Evolutionary conservation across 495 filamentous ascomycete species (phyloP), one percentile per base, ranked within the genome.

Genomic region (Aspergillus affinis): DNA sequence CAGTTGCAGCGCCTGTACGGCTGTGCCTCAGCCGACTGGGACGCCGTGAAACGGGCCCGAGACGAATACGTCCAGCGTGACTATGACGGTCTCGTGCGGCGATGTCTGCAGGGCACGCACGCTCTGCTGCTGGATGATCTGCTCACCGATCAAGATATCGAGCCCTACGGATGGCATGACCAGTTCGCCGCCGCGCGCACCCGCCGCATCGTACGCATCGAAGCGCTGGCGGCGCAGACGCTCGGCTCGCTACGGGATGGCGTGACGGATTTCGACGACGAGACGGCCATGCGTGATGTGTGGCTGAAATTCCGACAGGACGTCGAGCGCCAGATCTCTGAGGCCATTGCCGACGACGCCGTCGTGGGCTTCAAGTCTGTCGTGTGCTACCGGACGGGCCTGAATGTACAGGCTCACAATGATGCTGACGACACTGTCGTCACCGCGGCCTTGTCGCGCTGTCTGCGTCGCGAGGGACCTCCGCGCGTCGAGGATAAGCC

Each of bases 361-460:
- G 88, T 96, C 27, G 90, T 85, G 7, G 92, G 82, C 6, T 97
- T 97, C 80, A 95, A 96, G 69, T 89, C 86, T 6, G 84, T 93
- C 29, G 80, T 96, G 52, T 95, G 92, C 69, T 95, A 95, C 67
- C 84, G 92, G 13, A 89, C 85, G 3, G 92, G 92, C 0, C 77
- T 97, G 15, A 82, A 78, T 45, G 65, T 81, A 6, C 68, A 75
- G 41, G 52, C 69, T 4, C 52, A 65, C 3, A 71, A 75, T 8
- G 72, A 76, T 48, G 55, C 62, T 20, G 58, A 63, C 7, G 53
- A 59, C 19, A n/a, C 46, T 0, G 27, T 18, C 49, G 19, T 76
- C 32, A 65, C 69, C 21, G 66, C 67, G 21, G 72, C 76, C 20
- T 66, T 79, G 48, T 59, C 66, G 8, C 72, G 75, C 8, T 71